phyloP scores from a whole-genome alignment of 1,284 basidiomycete species.

The Taiwanofungus camphoratus region DNA sequence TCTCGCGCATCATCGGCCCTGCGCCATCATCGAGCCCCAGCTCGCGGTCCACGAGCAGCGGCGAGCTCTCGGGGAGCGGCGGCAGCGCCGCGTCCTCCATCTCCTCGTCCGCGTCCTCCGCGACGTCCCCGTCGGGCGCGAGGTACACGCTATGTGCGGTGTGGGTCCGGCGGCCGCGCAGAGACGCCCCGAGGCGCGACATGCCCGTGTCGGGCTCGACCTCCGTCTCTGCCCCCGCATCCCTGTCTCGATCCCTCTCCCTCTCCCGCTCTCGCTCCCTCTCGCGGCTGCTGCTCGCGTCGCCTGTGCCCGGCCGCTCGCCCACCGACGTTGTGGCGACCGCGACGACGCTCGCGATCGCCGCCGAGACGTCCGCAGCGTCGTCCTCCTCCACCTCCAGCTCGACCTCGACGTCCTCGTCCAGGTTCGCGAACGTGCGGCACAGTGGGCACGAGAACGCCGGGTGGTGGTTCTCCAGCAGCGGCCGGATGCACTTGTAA shows the following conservation, averaged over 20 bases:
- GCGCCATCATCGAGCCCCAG: conserved; percentile 19
- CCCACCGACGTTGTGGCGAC: conserved; percentile 14
- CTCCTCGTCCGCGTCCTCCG: conserved; percentile 26
- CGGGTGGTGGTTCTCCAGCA: conserved; percentile 84
- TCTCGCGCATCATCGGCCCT: conserved; percentile 14
- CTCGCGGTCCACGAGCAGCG: conserved; percentile 15
- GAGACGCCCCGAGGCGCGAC: conserved; percentile 16
- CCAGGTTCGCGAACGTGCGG: conserved; percentile 88
- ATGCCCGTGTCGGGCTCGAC: conserved; percentile 41
- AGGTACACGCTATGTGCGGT: conserved; percentile 8
- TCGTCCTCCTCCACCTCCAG: conserved; percentile 47
- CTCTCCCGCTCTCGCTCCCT: too few relatives aligned
- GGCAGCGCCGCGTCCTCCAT: conserved; percentile 28
- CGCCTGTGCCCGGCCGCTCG: conserved; percentile 18
- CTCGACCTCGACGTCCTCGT: conserved; percentile 97
- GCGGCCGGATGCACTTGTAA: conserved; percentile 95
- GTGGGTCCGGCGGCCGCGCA: conserved; percentile 12
- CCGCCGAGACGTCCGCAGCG: conserved; percentile 25
- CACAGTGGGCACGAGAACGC: conserved; percentile 96
- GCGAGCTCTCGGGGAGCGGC: conserved; percentile 25
- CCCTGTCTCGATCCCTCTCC: conserved; percentile 26
- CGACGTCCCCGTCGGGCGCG: conserved; percentile 15
- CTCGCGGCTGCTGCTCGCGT: conserved; percentile 18
- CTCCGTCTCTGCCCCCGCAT: conserved; percentile 50
- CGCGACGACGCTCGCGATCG: conserved; percentile 12